Base-by-base conservation (phyloP, 139 green algal genomes). In the Coelastrella sp. region DNA sequence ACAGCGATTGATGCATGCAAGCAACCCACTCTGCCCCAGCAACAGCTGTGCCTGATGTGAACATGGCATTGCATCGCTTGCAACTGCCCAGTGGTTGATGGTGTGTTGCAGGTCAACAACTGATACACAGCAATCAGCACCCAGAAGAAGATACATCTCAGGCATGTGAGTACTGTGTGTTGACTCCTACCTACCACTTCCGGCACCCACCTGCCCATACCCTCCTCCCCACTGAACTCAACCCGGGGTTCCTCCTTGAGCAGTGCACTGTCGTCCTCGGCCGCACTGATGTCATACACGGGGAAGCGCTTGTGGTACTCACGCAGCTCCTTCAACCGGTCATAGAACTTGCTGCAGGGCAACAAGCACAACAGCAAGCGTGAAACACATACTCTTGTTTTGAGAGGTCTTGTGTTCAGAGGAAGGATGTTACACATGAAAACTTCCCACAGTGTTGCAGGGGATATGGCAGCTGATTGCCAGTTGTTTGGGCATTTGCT, bases 221-320 rank as follows among this genome's bases (percentile, higher is more conserved):
- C 94, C 93, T 99, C 98, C 91, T 99, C 96, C 8, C 97, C 97
- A 49, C 93, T 97, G 93, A 99, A 99, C 0, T 95, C 88, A 70
- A 98, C 78, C 6, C 81, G 60, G 0, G 94, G 94, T 89, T 97
- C 94, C 73, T 95, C 90, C 24, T 91, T 92, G 3, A 96, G 83
- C 89, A 94, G 61, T 8, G 78, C 87, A 25, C 94, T 93, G 75
- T 96, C 93, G 80, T 95, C 94, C 65, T 98, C 95, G 9, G 93
- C 93, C 92, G 96, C 95, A 24, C 95, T 97, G 19, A 99, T 87
- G 63, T 98, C 96, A 12, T 89, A 73, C 59, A 91, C 93, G 22
- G 94, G 93, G 89, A 97, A 96, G 65, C 93, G 92, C 75, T 94
- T 89, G 92, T 99, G 94, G 90, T 98, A 99, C 19, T 98, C 96